These are phyloP conservation scores for Volvariella surrecta DNA, from an alignment of 1,284 basidiomycete species.

Conservation along the genomic window DNA sequence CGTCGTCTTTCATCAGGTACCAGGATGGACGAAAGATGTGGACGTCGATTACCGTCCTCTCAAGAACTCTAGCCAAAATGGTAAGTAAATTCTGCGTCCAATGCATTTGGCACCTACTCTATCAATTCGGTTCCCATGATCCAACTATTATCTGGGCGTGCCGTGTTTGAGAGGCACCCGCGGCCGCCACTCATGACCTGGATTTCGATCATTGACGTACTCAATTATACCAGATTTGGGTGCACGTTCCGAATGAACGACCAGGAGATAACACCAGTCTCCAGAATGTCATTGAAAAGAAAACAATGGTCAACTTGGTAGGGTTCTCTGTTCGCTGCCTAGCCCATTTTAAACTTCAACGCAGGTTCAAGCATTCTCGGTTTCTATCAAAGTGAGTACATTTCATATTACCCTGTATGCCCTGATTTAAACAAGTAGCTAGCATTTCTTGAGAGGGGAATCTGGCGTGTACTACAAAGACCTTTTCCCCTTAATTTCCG, in stretches of 20 bases:
- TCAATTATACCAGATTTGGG: slow-evolving; percentile 40
- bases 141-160: too few relatives aligned
- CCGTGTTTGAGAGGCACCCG: too few relatives aligned
- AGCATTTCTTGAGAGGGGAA: slow-evolving; percentile 60
- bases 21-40: slow-evolving; percentile 57
- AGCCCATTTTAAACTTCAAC: neutral
- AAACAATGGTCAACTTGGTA: slow-evolving; percentile 63
- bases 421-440: slow-evolving; percentile 6
- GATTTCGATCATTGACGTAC: too few relatives aligned
- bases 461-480: slow-evolving; percentile 57
- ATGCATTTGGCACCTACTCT: neutral
- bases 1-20: slow-evolving; percentile 32
- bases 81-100: slow-evolving; percentile 19
- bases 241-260: slow-evolving; percentile 41
- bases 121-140: too few relatives aligned
- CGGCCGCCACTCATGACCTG: too few relatives aligned
- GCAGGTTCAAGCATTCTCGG: slow-evolving; percentile 55
- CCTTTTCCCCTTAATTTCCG: slow-evolving; percentile 51
- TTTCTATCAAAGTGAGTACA: slow-evolving; percentile 43
- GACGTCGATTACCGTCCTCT: slow-evolving; percentile 46
- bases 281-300: slow-evolving; percentile 59
- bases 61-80: slow-evolving; percentile 45
- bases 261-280: slow-evolving; percentile 27
- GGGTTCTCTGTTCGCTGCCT: slow-evolving; percentile 7
- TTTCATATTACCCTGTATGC: neutral